Conservation (phyloP, 805 yeast species). For the Sugiyamaella qingdaonensis region DNA sequence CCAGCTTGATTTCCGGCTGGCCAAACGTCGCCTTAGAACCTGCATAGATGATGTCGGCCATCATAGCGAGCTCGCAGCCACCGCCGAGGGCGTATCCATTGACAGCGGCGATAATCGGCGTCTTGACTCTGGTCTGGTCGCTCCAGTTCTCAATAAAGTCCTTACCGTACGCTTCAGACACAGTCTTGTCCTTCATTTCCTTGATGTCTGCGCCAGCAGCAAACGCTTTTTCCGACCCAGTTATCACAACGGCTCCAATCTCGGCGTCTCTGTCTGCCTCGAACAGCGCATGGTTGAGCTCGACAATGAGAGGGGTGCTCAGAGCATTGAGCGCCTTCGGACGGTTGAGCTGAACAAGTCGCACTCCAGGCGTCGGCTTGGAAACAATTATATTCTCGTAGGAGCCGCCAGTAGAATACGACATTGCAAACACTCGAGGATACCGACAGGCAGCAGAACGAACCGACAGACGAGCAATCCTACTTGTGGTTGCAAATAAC, state of each 20-base stretch:
- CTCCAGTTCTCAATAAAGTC: conserved; percentile 41
- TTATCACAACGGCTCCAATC: conserved; percentile 45
- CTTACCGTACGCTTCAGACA: conserved; percentile 35
- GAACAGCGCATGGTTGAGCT: conserved; percentile 36
- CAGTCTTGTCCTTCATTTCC: conserved; percentile 41
- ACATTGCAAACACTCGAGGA: conserved; percentile 9
- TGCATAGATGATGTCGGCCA: conserved; percentile 48
- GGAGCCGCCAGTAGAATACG: conserved; percentile 22
- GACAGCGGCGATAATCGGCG: conserved; percentile 54
- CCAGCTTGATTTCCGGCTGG: conserved; percentile 52
- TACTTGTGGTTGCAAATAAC: neutral
- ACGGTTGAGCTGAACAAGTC: conserved; percentile 39
- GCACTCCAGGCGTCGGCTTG: conserved; percentile 38
- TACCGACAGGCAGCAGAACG: conserved; percentile 1
- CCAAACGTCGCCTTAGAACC: conserved; percentile 48
- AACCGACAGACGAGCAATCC: neutral
- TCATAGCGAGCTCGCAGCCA: conserved; percentile 54
- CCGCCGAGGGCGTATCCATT: conserved; percentile 56
- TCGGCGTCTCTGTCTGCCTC: conserved; percentile 36
- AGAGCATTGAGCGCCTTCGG: conserved; percentile 45
- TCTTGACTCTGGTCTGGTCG: conserved; percentile 35
- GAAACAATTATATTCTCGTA: conserved; percentile 39
- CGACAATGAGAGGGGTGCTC: conserved; percentile 35
- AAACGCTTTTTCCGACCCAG: conserved; percentile 45
- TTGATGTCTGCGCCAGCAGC: conserved; percentile 58